Percentiles rank a stretch among this genome's conserved stretches.
Conservation (phyloP, 176 grass and related monocot genomes). For the Zea mays region DNA sequence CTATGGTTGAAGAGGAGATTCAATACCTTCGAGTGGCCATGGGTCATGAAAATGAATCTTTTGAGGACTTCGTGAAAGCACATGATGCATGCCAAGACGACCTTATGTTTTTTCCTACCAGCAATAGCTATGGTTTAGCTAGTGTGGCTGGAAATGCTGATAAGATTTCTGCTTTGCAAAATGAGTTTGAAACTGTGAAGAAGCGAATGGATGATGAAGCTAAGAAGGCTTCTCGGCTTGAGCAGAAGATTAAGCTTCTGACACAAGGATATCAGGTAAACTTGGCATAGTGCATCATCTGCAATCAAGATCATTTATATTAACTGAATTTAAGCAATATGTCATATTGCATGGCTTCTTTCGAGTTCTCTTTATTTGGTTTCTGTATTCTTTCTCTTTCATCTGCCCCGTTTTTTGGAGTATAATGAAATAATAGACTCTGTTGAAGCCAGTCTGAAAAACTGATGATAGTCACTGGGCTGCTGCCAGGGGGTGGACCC, state of each 20-base stretch:
- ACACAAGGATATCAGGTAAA: slow-evolving; percentile 93
- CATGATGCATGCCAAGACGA: slow-evolving; percentile 90
- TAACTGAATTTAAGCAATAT: slow-evolving; percentile 9
- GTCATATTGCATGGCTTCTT: not conserved
- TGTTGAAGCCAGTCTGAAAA: not conserved
- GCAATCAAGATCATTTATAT: slow-evolving; percentile 14
- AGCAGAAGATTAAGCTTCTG: slow-evolving; percentile 92
- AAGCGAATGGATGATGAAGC: slow-evolving; percentile 88
- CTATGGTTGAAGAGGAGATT: slow-evolving; percentile 76
- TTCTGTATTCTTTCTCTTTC: not conserved
- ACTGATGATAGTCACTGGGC: not conserved
- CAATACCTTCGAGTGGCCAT: slow-evolving; percentile 67
- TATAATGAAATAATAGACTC: slow-evolving; percentile 13
- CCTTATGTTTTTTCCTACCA: slow-evolving; percentile 82
- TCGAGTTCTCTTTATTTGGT: not conserved
- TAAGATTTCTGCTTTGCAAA: slow-evolving; percentile 68
- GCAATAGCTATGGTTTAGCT: slow-evolving; percentile 71
- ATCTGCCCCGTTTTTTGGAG: no score
- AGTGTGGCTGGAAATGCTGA: slow-evolving; percentile 79
- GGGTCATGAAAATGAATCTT: slow-evolving; percentile 78
- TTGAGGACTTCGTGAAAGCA: slow-evolving; percentile 86
- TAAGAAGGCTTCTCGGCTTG: slow-evolving; percentile 76
- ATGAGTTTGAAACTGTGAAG: slow-evolving; percentile 92
- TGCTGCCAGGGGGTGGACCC: no score
- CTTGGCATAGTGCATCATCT: not conserved